Evolutionary conservation across 208 protist genomes (phyloP).

Genomic region (Novymonas esmeraldas): DNA sequence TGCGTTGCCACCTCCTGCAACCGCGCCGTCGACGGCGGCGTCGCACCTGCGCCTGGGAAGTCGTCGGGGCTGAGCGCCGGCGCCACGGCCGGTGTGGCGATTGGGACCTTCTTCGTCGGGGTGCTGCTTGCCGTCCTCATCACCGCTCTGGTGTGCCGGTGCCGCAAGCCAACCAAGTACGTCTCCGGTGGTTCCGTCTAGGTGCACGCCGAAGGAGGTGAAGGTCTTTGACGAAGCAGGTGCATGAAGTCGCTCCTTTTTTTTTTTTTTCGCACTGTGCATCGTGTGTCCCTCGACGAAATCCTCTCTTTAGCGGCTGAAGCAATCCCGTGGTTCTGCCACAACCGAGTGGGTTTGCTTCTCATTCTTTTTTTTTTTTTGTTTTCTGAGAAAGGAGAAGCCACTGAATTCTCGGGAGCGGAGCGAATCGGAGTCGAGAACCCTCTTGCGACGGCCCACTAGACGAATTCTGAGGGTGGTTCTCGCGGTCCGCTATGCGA

Average conservation of each 20-base stretch:
- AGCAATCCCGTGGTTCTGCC: too few species aligned
- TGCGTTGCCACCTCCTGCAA: constrained; percentile 16
- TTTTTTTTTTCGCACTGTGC: not conserved
- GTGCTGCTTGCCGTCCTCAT: constrained; percentile 13
- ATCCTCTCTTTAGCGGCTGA: too few species aligned
- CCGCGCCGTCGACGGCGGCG: not conserved
- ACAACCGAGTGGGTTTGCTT: too few species aligned
- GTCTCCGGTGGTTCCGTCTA: not conserved
- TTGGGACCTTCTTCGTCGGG: constrained; percentile 13
- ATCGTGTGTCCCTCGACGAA: too few species aligned
- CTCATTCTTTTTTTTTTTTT: too few species aligned
- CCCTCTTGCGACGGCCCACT: too few species aligned
- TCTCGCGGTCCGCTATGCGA: too few species aligned
- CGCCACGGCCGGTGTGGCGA: constrained; percentile 4
- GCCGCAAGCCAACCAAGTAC: not conserved
- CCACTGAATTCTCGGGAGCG: too few species aligned
- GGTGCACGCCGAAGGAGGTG: not conserved
- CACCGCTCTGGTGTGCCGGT: constrained; percentile 9
- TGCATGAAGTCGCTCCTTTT: not conserved
- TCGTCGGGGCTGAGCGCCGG: constrained; percentile 2
- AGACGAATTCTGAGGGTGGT: too few species aligned
- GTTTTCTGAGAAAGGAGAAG: too few species aligned
- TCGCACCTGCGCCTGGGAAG: not conserved
- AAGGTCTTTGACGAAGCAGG: not conserved
- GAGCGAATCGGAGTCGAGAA: too few species aligned